phyloP scores from a whole-genome alignment of 805 yeast genomes.

The Kuraishia floccosa region DNA sequence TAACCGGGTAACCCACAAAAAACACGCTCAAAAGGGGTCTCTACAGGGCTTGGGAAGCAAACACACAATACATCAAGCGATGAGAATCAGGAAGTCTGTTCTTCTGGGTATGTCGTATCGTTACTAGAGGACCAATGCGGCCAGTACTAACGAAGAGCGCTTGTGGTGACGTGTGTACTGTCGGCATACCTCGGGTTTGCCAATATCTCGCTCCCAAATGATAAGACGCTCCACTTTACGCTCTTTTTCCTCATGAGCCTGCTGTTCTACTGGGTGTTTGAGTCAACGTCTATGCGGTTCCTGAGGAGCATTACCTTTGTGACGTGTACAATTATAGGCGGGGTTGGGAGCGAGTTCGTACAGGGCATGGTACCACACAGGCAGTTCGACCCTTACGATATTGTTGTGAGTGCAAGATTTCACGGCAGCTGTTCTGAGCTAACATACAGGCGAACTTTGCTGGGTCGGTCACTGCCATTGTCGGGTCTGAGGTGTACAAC shows the following conservation, averaged over 20 bases:
- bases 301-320: conserved; percentile 21
- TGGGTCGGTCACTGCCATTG: conserved; percentile 2
- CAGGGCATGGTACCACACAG: conserved; percentile 31
- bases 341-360: conserved; percentile 34
- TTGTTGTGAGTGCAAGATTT: conserved; percentile 7
- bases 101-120: too few relatives aligned
- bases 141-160: too few relatives aligned
- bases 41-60: too few relatives aligned
- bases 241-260: conserved; percentile 32
- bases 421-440: neutral
- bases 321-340: conserved; percentile 30
- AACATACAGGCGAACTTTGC: conserved; percentile 3
- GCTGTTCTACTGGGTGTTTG: conserved; percentile 35
- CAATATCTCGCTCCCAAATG: conserved; percentile 30
- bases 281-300: conserved; percentile 19
- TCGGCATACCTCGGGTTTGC: conserved; percentile 39
- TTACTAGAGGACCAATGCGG: too few relatives aligned
- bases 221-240: conserved; percentile 33
- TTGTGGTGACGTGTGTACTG: conserved; percentile 7
- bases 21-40: too few relatives aligned
- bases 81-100: conserved; percentile 3
- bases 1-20: too few relatives aligned
- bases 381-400: conserved; percentile 30
- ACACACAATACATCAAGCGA: too few relatives aligned
- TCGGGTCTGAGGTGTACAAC: conserved; percentile 2